Conservation (phyloP, 306 rosid species). For the Dryas octopetala region DNA sequence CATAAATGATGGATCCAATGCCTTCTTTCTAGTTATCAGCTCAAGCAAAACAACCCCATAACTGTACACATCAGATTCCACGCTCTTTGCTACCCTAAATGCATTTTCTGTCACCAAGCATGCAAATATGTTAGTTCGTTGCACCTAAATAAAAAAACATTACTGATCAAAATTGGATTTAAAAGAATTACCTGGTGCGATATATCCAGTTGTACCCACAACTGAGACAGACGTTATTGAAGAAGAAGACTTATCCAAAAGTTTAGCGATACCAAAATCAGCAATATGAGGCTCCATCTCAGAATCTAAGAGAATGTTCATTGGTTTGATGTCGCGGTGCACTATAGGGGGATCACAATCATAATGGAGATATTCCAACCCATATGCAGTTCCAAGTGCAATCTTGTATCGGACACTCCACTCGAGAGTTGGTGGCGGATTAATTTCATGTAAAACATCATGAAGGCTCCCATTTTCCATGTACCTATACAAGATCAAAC, state of each 20-base stretch:
- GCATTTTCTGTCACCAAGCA: slow-evolving; percentile 59
- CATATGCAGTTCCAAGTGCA: slow-evolving; percentile 75
- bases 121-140: slow-evolving; percentile 5
- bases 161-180: neutral
- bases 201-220: slow-evolving; percentile 72
- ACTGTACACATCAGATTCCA: slow-evolving; percentile 73
- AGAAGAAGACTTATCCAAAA: slow-evolving; percentile 61
- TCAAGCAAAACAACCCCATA: slow-evolving; percentile 78
- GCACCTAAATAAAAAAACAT: slow-evolving; percentile 13
- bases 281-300: slow-evolving; percentile 80
- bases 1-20: slow-evolving; percentile 43
- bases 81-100: slow-evolving; percentile 37
- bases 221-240: slow-evolving; percentile 40
- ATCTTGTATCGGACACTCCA: slow-evolving; percentile 68
- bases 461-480: slow-evolving; percentile 88
- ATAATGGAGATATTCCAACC: slow-evolving; percentile 70
- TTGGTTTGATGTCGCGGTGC: slow-evolving; percentile 85
- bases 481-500: slow-evolving; percentile 71
- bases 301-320: slow-evolving; percentile 71
- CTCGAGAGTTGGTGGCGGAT: slow-evolving; percentile 44
- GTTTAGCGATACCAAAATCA: slow-evolving; percentile 91
- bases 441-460: slow-evolving; percentile 62
- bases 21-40: slow-evolving; percentile 73
- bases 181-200: slow-evolving; percentile 70
- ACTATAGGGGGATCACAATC: slow-evolving; percentile 80